Percentiles rank a stretch among this genome's conserved stretches.
Conservation (phyloP, 345 rosid species). For the Toxicodendron radicans region DNA sequence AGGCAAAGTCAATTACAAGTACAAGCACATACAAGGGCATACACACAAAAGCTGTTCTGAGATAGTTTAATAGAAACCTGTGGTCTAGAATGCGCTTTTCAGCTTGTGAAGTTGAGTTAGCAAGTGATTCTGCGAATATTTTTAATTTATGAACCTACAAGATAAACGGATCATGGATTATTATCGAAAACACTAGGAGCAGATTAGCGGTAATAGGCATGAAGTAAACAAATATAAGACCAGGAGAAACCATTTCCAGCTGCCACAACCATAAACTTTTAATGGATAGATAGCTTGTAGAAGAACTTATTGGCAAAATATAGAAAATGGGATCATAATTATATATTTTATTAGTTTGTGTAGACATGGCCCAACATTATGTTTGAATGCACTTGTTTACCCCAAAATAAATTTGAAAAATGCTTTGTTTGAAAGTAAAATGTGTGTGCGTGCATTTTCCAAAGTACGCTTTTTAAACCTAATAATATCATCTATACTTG, state of each 20-base stretch:
- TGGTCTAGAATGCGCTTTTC: slow-evolving; percentile 77
- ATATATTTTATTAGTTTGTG: neutral
- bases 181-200: neutral
- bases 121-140: slow-evolving; percentile 78
- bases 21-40: neutral
- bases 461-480: neutral
- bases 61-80: slow-evolving; percentile 48
- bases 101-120: slow-evolving; percentile 68
- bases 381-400: neutral
- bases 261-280: neutral
- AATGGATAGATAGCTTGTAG: neutral
- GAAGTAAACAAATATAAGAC: neutral
- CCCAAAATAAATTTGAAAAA: neutral
- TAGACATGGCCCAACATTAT: neutral
- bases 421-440: neutral
- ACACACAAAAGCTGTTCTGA: slow-evolving; percentile 2
- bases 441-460: neutral
- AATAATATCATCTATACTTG: neutral
- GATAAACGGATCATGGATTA: slow-evolving; percentile 15
- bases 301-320: neutral
- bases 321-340: neutral
- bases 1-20: neutral
- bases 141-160: slow-evolving; percentile 82
- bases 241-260: neutral
- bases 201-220: neutral